Conservation (phyloP, 169 alveolate genomes). For the Cyclospora cayetanensis region DNA sequence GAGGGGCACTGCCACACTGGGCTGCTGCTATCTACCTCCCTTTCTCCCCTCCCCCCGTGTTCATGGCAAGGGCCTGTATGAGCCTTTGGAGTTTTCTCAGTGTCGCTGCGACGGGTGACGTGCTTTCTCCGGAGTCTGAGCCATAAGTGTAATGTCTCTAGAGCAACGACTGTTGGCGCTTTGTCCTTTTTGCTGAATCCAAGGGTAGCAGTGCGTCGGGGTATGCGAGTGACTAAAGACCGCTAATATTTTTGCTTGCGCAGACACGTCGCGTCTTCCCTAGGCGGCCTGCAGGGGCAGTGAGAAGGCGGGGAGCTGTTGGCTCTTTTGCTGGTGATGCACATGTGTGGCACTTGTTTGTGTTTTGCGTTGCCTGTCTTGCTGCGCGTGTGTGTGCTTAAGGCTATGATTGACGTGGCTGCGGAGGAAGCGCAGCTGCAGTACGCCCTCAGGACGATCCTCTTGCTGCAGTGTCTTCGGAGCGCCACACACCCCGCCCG, state of each 20-base stretch:
- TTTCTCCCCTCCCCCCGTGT: background rate
- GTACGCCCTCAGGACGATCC: conserved; percentile 56
- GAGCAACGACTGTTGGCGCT: too few relatives aligned
- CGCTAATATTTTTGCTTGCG: background rate
- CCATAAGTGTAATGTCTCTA: too few relatives aligned
- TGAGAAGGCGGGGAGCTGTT: background rate
- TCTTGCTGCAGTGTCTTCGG: conserved; percentile 74
- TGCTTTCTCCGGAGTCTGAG: too few relatives aligned
- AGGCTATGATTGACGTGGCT: conserved; percentile 76
- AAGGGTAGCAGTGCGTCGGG: too few relatives aligned
- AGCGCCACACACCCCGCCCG: conserved; percentile 58
- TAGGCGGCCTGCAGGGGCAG: background rate
- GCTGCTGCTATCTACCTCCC: too few relatives aligned
- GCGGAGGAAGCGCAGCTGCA: conserved; percentile 75
- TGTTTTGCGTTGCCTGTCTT: too few relatives aligned
- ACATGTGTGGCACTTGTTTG: background rate
- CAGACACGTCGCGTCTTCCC: background rate
- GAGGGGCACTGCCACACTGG: too few relatives aligned
- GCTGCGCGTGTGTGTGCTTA: background rate
- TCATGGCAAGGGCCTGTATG: too few relatives aligned
- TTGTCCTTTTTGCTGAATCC: too few relatives aligned
- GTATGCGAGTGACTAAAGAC: too few relatives aligned
- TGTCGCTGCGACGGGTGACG: too few relatives aligned
- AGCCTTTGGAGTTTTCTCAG: too few relatives aligned
- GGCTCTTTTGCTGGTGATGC: background rate